These are phyloP conservation scores for Phlebiopsis flavidoalba DNA, from an alignment of 768 basidiomycete species.

Conservation along the genomic window DNA sequence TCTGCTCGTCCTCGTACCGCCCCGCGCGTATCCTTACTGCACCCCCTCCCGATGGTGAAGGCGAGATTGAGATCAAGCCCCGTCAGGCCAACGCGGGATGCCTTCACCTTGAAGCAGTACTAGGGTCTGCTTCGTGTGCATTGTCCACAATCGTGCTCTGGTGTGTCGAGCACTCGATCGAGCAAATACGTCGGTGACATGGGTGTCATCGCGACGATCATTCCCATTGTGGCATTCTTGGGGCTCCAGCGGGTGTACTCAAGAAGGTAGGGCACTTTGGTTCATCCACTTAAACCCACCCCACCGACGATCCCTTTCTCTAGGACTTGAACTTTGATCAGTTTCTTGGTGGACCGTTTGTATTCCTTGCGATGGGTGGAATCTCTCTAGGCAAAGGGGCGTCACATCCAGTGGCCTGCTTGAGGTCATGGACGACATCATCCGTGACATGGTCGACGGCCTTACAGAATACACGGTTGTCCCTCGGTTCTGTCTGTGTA, in stretches of 20 bases:
- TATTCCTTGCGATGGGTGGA: constrained; percentile 97
- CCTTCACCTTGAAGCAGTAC: constrained; percentile 80
- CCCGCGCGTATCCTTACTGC: too few relatives aligned
- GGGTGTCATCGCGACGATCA: constrained; percentile 94
- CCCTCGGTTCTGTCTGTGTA: constrained; percentile 42
- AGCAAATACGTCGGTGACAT: constrained; percentile 85
- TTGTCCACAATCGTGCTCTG: constrained; percentile 84
- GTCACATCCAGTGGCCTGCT: constrained; percentile 87
- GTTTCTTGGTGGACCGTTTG: constrained; percentile 90
- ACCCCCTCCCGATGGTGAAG: constrained; percentile 70
- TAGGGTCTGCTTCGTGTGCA: constrained; percentile 83
- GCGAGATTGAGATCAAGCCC: constrained; percentile 78
- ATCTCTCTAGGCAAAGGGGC: constrained; percentile 93
- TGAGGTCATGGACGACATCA: constrained; percentile 62
- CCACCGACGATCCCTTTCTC: neutral
- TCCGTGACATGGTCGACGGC: constrained; percentile 56
- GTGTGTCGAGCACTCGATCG: constrained; percentile 81
- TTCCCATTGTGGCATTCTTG: constrained; percentile 94
- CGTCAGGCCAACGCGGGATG: constrained; percentile 79
- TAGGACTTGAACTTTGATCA: constrained; percentile 96
- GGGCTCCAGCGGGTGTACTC: constrained; percentile 82
- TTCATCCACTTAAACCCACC: neutral
- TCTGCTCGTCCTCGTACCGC: constrained; percentile 75
- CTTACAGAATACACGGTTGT: constrained; percentile 67
- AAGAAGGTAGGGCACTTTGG: constrained; percentile 66